Conservation (phyloP, 1,139 yeast genomes). For the Starmera stellimalicola region DNA sequence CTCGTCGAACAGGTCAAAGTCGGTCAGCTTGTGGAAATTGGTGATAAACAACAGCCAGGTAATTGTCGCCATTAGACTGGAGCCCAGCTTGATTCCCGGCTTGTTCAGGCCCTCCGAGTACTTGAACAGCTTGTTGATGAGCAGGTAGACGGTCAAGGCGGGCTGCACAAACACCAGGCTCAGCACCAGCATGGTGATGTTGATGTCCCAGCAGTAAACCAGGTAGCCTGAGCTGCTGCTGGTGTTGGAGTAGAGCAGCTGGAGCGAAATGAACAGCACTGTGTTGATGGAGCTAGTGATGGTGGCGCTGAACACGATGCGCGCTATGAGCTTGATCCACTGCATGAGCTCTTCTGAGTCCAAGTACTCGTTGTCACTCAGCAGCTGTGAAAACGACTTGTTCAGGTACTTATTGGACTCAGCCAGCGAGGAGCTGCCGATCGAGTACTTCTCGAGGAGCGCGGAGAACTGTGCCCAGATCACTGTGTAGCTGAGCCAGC, state of each 20-base stretch:
- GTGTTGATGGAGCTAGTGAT: constrained; percentile 8
- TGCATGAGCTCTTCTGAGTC: not conserved
- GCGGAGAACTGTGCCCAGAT: too few species aligned
- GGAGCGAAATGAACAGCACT: constrained; percentile 8
- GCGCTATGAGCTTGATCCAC: not conserved
- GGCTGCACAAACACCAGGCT: constrained; percentile 23
- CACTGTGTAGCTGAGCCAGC: too few species aligned
- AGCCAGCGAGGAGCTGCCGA: too few species aligned
- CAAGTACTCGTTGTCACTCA: not conserved
- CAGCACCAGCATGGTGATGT: constrained; percentile 4
- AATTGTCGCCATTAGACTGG: constrained; percentile 13
- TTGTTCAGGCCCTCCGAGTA: constrained; percentile 16
- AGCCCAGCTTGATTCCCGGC: constrained; percentile 2
- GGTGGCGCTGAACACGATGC: not conserved
- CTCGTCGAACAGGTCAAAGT: constrained; percentile 6
- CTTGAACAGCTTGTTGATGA: constrained; percentile 25
- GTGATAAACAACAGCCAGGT: constrained; percentile 16
- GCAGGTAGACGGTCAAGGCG: constrained; percentile 18
- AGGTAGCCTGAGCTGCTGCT: not conserved
- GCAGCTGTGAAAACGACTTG: not conserved
- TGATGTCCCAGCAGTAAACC: constrained; percentile 9
- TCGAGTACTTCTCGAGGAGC: too few species aligned
- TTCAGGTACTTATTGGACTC: too few species aligned
- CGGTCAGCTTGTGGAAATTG: constrained; percentile 15
- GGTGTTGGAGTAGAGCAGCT: constrained; percentile 2